Percentiles rank a stretch among this genome's conserved stretches.
These are phyloP conservation scores for Aspergillus sp. DNA, from an alignment of 2,329 filamentous ascomycete species.

Conservation along the genomic window DNA sequence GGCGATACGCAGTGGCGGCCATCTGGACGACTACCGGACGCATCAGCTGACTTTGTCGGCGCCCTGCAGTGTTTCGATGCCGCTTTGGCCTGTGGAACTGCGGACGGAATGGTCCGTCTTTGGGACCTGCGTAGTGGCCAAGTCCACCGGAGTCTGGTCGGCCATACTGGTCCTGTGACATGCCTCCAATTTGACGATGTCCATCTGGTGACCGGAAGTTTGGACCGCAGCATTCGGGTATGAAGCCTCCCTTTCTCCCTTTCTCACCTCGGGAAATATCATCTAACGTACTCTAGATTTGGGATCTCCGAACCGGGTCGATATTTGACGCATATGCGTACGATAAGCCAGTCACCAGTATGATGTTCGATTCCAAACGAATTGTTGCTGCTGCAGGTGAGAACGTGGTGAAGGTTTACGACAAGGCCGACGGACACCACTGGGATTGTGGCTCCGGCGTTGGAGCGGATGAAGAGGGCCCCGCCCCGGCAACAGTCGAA, in stretches of 20 bases:
- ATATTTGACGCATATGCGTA: constrained; percentile 97
- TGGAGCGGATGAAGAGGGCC: constrained; percentile 61
- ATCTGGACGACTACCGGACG: constrained; percentile 58
- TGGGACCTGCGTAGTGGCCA: constrained; percentile 97
- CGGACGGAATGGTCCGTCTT: constrained; percentile 92
- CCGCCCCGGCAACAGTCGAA: constrained; percentile 69
- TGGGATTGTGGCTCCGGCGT: constrained; percentile 94
- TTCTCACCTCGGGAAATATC: background rate
- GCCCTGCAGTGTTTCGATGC: constrained; percentile 95
- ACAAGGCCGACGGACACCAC: constrained; percentile 91
- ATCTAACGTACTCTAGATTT: constrained; percentile 65
- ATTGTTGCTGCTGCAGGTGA: constrained; percentile 91
- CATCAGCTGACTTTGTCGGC: constrained; percentile 85
- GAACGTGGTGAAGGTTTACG: constrained; percentile 94
- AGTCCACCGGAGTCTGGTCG: constrained; percentile 93
- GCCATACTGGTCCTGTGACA: constrained; percentile 91
- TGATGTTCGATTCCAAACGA: constrained; percentile 92
- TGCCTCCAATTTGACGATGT: constrained; percentile 95
- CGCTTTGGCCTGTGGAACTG: constrained; percentile 91
- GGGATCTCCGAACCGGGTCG: constrained; percentile 93
- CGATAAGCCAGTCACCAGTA: constrained; percentile 84
- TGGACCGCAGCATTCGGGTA: constrained; percentile 91
- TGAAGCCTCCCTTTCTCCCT: constrained; percentile 38
- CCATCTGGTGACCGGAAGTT: constrained; percentile 87
- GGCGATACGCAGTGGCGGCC: constrained; percentile 69